A percentile compares a stretch with the other conserved stretches of the same genome.
Conservation (phyloP, 768 basidiomycete species). For the Boletus subcaerulescens region DNA sequence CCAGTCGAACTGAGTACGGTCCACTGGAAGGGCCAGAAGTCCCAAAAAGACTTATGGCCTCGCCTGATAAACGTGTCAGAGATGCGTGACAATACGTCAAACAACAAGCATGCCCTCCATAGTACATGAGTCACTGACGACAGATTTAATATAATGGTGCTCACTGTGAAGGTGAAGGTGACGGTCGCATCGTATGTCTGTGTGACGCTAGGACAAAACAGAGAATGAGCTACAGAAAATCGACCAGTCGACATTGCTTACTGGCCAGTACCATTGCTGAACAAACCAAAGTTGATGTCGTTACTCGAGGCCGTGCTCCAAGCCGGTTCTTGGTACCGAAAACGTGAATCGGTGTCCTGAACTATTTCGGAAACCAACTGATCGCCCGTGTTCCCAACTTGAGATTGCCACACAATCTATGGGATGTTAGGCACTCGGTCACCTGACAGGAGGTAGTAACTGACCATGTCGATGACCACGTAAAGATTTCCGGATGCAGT, state of each 20-base stretch:
- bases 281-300: conserved; percentile 35
- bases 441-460: background rate
- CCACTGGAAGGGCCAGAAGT: conserved; percentile 37
- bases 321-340: conserved; percentile 35
- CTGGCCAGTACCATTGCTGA: conserved; percentile 45
- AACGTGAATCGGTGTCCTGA: conserved; percentile 39
- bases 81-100: background rate
- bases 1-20: conserved; percentile 36
- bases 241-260: conserved; percentile 8
- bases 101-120: conserved; percentile 20
- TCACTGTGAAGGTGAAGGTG: conserved; percentile 40
- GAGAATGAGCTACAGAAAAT: background rate
- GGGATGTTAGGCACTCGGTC: background rate
- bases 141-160: conserved; percentile 5
- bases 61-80: conserved; percentile 29
- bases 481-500: conserved; percentile 32
- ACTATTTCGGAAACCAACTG: conserved; percentile 18
- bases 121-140: conserved; percentile 3
- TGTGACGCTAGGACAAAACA: conserved; percentile 30
- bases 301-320: conserved; percentile 33
- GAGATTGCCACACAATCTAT: conserved; percentile 33
- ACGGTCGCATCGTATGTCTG: conserved; percentile 33
- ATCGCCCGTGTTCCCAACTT: conserved; percentile 17
- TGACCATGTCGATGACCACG: conserved; percentile 49
- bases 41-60: conserved; percentile 44